phyloP scores from a whole-genome alignment of 2,329 filamentous ascomycete genomes.

The Alternaria arborescens region DNA sequence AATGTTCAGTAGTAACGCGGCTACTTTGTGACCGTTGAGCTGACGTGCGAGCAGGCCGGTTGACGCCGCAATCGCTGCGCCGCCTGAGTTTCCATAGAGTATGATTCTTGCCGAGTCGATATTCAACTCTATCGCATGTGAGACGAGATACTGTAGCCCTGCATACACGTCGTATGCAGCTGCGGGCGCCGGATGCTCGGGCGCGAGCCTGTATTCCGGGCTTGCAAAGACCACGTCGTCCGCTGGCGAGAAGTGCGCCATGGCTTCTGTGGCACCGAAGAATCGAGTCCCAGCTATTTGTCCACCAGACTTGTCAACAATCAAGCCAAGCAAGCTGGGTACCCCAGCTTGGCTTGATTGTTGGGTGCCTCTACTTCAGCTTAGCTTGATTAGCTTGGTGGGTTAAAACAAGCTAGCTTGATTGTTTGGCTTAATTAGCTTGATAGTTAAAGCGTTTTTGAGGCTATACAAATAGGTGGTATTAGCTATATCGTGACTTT shows the following conservation, averaged over 20 bases:
- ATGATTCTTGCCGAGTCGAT: too few species aligned
- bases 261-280: slow-evolving; percentile 39
- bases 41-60: slow-evolving; percentile 53
- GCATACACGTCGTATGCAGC: slow-evolving; percentile 47
- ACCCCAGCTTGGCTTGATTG: too few species aligned
- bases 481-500: too few species aligned
- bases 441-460: too few species aligned
- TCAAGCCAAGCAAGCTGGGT: too few species aligned
- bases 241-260: slow-evolving; percentile 27
- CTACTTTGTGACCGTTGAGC: slow-evolving; percentile 24
- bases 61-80: slow-evolving; percentile 34
- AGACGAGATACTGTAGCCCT: slow-evolving; percentile 34
- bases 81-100: too few species aligned
- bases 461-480: too few species aligned
- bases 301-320: too few species aligned
- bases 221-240: slow-evolving; percentile 17
- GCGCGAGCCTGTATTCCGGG: slow-evolving; percentile 56
- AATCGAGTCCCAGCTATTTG: slow-evolving; percentile 43
- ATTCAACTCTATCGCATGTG: slow-evolving; percentile 42
- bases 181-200: slow-evolving; percentile 52
- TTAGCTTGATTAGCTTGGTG: too few species aligned
- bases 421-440: too few species aligned
- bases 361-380: too few species aligned
- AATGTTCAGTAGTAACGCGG: slow-evolving; percentile 56
- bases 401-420: too few species aligned